Percentiles rank a stretch among this genome's conserved stretches.
Evolutionary conservation across 345 rosid genomes (phyloP).

Genomic region (Rhodamnia rubescens): DNA sequence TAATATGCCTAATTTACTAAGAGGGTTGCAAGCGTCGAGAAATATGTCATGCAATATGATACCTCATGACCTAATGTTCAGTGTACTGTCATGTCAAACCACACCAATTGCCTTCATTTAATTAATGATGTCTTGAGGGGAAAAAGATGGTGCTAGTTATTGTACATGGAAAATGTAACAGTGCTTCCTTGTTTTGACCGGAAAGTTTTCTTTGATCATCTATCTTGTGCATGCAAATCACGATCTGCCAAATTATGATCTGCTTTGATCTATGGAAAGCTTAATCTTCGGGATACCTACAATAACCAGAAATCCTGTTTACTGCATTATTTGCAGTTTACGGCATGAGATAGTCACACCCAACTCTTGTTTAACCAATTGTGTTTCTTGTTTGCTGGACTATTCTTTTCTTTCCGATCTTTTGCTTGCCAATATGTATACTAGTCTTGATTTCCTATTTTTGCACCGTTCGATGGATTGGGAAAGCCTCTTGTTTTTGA

Average conservation of each 20-base stretch:
- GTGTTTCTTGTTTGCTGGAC: background rate
- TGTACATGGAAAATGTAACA: background rate
- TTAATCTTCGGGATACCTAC: background rate
- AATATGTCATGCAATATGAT: background rate
- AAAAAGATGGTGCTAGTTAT: background rate
- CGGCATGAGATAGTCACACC: background rate
- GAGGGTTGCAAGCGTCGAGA: background rate
- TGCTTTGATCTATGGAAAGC: background rate
- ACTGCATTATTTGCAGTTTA: background rate
- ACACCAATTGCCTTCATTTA: background rate
- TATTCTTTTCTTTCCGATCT: background rate
- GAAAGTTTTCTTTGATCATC: background rate
- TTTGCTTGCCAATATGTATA: background rate
- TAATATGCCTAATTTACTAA: background rate
- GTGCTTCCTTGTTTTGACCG: background rate
- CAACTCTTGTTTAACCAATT: background rate
- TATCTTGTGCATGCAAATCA: background rate
- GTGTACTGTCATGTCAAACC: background rate
- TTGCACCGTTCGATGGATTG: background rate
- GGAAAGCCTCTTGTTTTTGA: background rate
- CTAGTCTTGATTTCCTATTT: background rate
- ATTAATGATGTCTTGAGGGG: background rate
- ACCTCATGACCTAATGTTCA: background rate
- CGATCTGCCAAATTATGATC: background rate
- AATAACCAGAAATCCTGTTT: background rate